A percentile compares a stretch with the other conserved stretches of the same genome.
Evolutionary conservation across 2,329 filamentous ascomycete genomes (phyloP).

Genomic region (Lachnellula cervina): DNA sequence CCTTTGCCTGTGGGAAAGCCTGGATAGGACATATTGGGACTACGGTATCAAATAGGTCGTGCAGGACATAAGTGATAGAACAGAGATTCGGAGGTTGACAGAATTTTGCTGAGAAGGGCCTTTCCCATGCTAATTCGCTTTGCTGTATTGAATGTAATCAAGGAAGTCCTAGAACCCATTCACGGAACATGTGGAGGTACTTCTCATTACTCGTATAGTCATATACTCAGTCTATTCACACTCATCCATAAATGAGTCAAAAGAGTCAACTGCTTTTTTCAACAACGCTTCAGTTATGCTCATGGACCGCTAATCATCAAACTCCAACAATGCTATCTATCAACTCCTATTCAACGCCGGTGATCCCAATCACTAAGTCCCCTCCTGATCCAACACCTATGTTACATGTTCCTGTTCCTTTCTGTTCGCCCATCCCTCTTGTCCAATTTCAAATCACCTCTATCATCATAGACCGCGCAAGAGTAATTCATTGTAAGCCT

Average conservation of each 20-base stretch:
- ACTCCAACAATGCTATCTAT: constrained; percentile 1
- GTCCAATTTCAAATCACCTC: background rate
- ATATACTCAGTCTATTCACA: background rate
- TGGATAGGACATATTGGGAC: too few species aligned
- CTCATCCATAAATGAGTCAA: background rate
- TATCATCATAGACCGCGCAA: background rate
- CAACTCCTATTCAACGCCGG: constrained; percentile 1
- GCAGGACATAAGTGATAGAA: too few species aligned
- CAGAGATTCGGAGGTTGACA: too few species aligned
- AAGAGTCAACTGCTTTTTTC: background rate
- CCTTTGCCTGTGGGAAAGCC: too few species aligned
- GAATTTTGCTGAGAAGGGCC: too few species aligned
- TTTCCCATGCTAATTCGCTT: background rate
- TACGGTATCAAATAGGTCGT: too few species aligned
- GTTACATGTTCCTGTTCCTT: background rate
- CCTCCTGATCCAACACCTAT: background rate
- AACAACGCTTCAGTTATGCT: background rate
- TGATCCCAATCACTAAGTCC: background rate
- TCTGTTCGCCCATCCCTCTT: background rate
- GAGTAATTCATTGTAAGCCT: constrained; percentile 1
- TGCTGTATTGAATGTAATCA: too few species aligned
- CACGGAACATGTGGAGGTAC: too few species aligned
- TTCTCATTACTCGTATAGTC: too few species aligned
- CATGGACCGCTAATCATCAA: background rate
- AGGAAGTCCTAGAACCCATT: too few species aligned